Conservation (phyloP, 179 eudicot genomes). For the Silene noctiflora region DNA sequence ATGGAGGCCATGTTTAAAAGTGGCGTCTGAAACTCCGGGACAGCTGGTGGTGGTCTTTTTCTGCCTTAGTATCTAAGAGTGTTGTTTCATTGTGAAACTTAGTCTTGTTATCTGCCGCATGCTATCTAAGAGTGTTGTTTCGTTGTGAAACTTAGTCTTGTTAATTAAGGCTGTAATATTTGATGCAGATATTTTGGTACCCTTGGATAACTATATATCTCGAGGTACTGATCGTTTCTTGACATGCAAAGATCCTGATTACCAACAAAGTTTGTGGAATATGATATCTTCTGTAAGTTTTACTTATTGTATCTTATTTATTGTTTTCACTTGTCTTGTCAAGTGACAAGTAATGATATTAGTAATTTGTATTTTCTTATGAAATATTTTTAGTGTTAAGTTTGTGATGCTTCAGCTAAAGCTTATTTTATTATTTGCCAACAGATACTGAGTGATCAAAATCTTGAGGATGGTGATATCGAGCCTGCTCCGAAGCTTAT, state of each 20-base stretch:
- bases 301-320: neutral
- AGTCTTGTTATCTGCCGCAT: neutral
- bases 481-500: slow-evolving; percentile 99
- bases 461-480: slow-evolving; percentile 91
- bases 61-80: no score
- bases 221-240: slow-evolving; percentile 87
- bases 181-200: slow-evolving; percentile 82
- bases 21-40: neutral
- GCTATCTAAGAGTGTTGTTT: neutral
- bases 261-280: slow-evolving; percentile 97
- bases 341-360: neutral
- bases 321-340: neutral
- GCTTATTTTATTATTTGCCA: neutral
- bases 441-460: slow-evolving; percentile 85
- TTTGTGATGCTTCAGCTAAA: slow-evolving; percentile 7
- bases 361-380: neutral
- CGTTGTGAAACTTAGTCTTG: neutral
- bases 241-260: slow-evolving; percentile 90
- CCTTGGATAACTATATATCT: slow-evolving; percentile 90
- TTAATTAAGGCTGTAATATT: neutral
- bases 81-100: neutral
- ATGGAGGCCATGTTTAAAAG: neutral
- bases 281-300: slow-evolving; percentile 79
- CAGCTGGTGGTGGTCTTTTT: neutral
- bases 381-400: neutral